These are phyloP conservation scores for Pezicula neosporulosa DNA, from an alignment of 2,329 filamentous ascomycete species.

Conservation along the genomic window DNA sequence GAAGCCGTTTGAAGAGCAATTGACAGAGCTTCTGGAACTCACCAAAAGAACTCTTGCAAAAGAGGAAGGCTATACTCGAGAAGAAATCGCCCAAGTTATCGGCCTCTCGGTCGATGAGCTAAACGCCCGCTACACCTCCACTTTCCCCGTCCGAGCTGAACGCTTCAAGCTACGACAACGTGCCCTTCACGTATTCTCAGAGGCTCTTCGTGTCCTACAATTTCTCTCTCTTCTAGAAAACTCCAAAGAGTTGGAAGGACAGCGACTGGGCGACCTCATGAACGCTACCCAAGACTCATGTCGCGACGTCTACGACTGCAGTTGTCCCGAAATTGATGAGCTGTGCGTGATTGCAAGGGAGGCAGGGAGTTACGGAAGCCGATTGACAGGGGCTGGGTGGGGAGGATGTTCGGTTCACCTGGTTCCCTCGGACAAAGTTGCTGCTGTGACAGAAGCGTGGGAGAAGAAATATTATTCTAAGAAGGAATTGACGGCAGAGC, in stretches of 20 bases:
- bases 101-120: conserved; percentile 67
- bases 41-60: conserved; percentile 69
- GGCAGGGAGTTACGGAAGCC: conserved; percentile 79
- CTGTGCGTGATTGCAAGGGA: conserved; percentile 76
- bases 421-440: conserved; percentile 78
- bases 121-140: conserved; percentile 75
- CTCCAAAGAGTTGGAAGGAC: conserved; percentile 51
- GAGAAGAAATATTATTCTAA: conserved; percentile 79
- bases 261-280: conserved; percentile 73
- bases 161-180: conserved; percentile 85
- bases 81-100: conserved; percentile 75
- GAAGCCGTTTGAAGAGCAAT: conserved; percentile 55
- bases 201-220: conserved; percentile 79
- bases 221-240: conserved; percentile 77
- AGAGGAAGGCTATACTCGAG: conserved; percentile 81
- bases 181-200: conserved; percentile 85
- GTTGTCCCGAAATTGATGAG: conserved; percentile 86
- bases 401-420: conserved; percentile 95
- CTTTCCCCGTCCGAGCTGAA: conserved; percentile 85
- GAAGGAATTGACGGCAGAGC: conserved; percentile 62
- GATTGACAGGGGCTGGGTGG: conserved; percentile 93
- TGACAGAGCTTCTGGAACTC: conserved; percentile 68
- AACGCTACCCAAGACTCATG: conserved; percentile 89
- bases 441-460: conserved; percentile 73
- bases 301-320: conserved; percentile 85